These are phyloP conservation scores for Austroboletus olivaceoglutinosus DNA, from an alignment of 1,284 basidiomycete genomes.

Conservation along the genomic window DNA sequence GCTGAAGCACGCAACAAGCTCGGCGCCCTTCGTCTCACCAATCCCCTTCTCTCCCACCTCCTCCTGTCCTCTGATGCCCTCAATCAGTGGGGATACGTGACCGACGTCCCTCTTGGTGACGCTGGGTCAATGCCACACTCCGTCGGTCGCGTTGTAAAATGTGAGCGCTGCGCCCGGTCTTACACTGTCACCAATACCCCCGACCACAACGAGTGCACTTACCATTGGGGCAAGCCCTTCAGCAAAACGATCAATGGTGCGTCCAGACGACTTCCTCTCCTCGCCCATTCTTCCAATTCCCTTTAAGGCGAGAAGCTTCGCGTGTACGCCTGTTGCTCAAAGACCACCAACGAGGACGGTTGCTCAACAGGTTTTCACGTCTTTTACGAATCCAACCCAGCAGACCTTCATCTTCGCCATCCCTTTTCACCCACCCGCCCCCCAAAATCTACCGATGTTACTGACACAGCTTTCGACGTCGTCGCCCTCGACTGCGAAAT, in stretches of 20 bases:
- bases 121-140: constrained; percentile 64
- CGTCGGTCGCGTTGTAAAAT: constrained; percentile 65
- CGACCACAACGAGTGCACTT: constrained; percentile 65
- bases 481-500: constrained; percentile 91
- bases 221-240: constrained; percentile 81
- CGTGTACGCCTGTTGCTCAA: constrained; percentile 67
- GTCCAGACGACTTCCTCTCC: constrained; percentile 15
- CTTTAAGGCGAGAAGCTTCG: constrained; percentile 63
- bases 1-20: constrained; percentile 59
- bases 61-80: constrained; percentile 60
- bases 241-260: constrained; percentile 58
- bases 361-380: constrained; percentile 72
- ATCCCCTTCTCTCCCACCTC: constrained; percentile 53
- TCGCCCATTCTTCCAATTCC: constrained; percentile 1
- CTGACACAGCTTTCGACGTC: constrained; percentile 58
- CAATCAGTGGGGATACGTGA: constrained; percentile 67
- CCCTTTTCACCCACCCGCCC: constrained; percentile 59
- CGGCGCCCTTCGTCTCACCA: constrained; percentile 56
- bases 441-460: constrained; percentile 17
- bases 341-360: constrained; percentile 53
- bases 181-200: constrained; percentile 66
- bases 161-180: constrained; percentile 72
- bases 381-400: constrained; percentile 72
- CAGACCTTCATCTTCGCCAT: constrained; percentile 70
- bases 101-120: constrained; percentile 60